Evolutionary conservation across 2,329 filamentous ascomycete genomes (phyloP).

Genomic region (Stagonosporopsis cucurbitacearum): DNA sequence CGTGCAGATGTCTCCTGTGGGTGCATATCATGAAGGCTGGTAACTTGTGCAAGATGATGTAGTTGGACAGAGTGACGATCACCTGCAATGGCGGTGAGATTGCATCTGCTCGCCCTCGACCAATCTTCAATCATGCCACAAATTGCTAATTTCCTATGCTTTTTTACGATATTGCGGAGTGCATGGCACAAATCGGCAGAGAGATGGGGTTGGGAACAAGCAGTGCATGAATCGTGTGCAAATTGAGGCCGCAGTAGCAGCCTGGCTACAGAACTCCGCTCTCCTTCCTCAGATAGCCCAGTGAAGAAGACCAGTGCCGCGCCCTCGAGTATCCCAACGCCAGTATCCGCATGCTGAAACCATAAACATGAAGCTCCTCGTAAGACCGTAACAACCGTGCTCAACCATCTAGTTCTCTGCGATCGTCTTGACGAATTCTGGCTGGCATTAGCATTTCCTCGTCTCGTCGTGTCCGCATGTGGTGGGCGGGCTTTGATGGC

Average conservation of each 20-base stretch:
- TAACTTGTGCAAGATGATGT: neutral
- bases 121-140: neutral
- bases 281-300: neutral
- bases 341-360: conserved; percentile 36
- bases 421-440: conserved; percentile 51
- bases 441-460: conserved; percentile 14
- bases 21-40: neutral
- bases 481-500: conserved; percentile 31
- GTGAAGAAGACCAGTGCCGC: conserved; percentile 11
- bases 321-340: conserved; percentile 35
- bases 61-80: neutral
- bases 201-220: neutral
- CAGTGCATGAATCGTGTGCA: conserved; percentile 14
- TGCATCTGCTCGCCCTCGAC: neutral
- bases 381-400: conserved; percentile 5
- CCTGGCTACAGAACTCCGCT: conserved; percentile 20
- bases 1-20: too few species aligned
- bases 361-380: conserved; percentile 29
- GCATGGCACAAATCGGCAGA: neutral
- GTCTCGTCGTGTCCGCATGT: neutral
- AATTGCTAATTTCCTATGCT: neutral
- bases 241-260: conserved; percentile 17
- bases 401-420: conserved; percentile 43
- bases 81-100: neutral
- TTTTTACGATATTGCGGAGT: neutral